Evolutionary conservation across 2,329 filamentous ascomycete genomes (phyloP).

Genomic region (Aspergillus sp.): DNA sequence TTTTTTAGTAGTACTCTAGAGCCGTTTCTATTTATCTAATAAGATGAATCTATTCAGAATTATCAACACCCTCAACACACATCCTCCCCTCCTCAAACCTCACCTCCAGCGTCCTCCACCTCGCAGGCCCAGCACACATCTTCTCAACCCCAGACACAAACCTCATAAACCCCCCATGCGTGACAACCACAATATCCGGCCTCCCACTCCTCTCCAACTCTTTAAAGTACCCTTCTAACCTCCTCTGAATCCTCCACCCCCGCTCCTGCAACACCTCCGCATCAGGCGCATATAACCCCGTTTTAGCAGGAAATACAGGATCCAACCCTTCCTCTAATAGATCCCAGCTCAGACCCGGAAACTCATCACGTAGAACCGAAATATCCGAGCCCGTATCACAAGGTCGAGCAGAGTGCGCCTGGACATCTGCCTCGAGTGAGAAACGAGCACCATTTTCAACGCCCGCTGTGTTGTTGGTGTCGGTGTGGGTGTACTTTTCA

Average conservation of each 20-base stretch:
- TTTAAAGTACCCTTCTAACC: slow-evolving; percentile 1
- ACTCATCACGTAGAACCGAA: slow-evolving; percentile 3
- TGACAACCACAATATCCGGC: slow-evolving; percentile 10
- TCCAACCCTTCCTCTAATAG: neutral
- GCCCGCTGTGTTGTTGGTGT: neutral
- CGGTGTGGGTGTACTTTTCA: slow-evolving; percentile 2
- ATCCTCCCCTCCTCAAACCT: neutral
- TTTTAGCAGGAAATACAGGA: slow-evolving; percentile 5
- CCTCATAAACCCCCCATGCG: slow-evolving; percentile 9
- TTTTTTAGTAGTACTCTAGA: too few relatives aligned
- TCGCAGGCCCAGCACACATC: neutral
- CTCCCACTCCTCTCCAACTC: slow-evolving; percentile 1
- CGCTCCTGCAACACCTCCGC: neutral
- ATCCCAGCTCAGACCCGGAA: slow-evolving; percentile 8
- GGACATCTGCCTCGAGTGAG: slow-evolving; percentile 6
- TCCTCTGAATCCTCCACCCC: neutral
- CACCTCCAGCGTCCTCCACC: slow-evolving; percentile 4
- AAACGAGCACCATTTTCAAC: slow-evolving; percentile 2
- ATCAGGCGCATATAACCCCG: slow-evolving; percentile 4
- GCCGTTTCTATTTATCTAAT: too few relatives aligned
- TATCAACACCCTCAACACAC: too few relatives aligned
- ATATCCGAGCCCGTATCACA: slow-evolving; percentile 10
- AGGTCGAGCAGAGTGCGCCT: slow-evolving; percentile 9
- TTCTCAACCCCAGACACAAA: neutral
- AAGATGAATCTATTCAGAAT: too few relatives aligned